Evolutionary conservation across 441 rosid species (phyloP), one percentile per base, ranked within the genome.

Genomic region (Macaranga tanarius): DNA sequence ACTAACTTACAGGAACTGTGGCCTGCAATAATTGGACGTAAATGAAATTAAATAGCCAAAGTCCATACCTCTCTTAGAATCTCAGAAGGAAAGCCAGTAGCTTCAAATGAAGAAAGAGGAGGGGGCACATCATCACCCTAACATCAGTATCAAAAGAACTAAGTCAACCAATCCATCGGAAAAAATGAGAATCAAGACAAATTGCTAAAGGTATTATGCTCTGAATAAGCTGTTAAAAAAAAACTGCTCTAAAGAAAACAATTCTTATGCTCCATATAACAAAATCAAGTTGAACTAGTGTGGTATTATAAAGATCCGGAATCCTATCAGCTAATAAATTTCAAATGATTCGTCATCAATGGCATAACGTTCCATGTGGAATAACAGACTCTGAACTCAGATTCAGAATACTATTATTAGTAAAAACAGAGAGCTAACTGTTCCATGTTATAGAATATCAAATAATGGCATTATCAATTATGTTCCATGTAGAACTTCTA

Each of bases 81-180:
- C 89, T 96, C 98, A 57, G 96, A 74, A 74, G 99, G 96, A 70
- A 96, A 93, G 31, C 94, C 94, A 70, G 96, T 83, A 57, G 84
- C 78, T 73, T 93, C 97, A 84, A 96, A 96, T 31, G 97, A 86
- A 64, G 74, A 82, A 28, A 96, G 81, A 52, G 99, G 97, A 10
- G 75, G 84, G 62, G 96, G 97, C 66, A 95, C 90, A 40, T 84
- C 87, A 77, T 80, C 82, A 77, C 98, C 99, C 99, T 95, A 72
- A 61, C 23, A 79, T 74, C 31, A 70, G 45, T 58, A 12, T n/a
- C 0, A 22, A 31, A 28, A 51, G n/a, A 67, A 45, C 20, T 22
- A 62, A 13, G 1, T 60, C 22, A 22, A 73, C 47, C 15, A 65
- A 42, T 31, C 45, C 45, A 47, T 31, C 4, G n/a, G 11, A 17